Evolutionary conservation across 1,284 basidiomycete species (phyloP).

Genomic region (Tausonia pullulans): DNA sequence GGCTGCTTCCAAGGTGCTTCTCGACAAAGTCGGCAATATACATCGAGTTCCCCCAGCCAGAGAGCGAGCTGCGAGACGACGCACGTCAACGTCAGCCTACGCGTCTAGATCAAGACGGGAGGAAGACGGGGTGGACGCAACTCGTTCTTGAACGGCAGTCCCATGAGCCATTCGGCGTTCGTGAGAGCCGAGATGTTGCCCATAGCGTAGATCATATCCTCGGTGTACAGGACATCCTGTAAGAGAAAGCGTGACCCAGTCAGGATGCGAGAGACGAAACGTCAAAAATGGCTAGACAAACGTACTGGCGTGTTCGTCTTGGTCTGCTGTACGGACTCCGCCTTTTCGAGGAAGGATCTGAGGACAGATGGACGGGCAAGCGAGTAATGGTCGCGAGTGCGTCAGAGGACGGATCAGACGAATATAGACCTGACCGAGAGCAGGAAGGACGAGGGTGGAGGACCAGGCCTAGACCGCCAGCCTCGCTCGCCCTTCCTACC

Average conservation of each 20-base stretch:
- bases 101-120: too few species aligned
- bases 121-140: too few species aligned
- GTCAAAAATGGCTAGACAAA: neutral
- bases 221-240: conserved; percentile 11
- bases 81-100: too few species aligned
- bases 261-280: neutral
- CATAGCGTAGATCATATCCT: conserved; percentile 20
- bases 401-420: neutral
- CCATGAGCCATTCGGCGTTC: conserved; percentile 18
- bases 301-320: conserved; percentile 7
- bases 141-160: conserved; percentile 17
- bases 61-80: conserved; percentile 20
- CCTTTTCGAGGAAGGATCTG: conserved; percentile 15
- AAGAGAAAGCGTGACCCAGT: neutral
- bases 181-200: conserved; percentile 17
- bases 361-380: neutral
- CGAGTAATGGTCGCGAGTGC: neutral
- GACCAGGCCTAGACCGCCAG: neutral
- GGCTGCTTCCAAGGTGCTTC: conserved; percentile 46
- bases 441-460: neutral
- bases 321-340: neutral
- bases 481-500: neutral
- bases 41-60: conserved; percentile 27
- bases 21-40: conserved; percentile 45
- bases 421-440: neutral